phyloP scores from a whole-genome alignment of 228 moss, liverwort and hornwort genomes.

The Sphagnum fallax region DNA sequence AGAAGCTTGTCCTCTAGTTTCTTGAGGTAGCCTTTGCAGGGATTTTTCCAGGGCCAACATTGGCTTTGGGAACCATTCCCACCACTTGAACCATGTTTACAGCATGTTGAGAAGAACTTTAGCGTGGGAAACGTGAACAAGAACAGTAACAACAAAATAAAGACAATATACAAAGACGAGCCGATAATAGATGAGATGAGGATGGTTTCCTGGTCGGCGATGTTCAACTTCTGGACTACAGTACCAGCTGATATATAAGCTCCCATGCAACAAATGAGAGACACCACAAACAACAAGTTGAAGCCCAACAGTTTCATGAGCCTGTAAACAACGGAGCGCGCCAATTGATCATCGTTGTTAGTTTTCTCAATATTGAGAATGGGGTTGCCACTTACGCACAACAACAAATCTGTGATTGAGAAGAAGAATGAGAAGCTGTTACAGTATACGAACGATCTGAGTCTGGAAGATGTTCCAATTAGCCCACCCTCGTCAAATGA shows the following conservation, averaged over 20 bases:
- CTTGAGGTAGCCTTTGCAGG: too few species aligned
- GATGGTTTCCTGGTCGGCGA: not conserved
- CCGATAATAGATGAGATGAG: conserved; percentile 3
- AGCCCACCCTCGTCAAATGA: conserved; percentile 11
- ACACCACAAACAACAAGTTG: not conserved
- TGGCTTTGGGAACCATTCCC: too few species aligned
- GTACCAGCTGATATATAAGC: conserved; percentile 29
- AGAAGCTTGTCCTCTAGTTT: too few species aligned
- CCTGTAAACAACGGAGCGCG: conserved; percentile 44
- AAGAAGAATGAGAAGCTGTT: conserved; percentile 57
- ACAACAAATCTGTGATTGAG: conserved; percentile 42
- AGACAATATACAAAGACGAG: conserved; percentile 26
- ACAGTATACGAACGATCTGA: conserved; percentile 42
- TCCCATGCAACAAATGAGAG: conserved; percentile 27
- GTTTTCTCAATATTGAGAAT: conserved; percentile 30
- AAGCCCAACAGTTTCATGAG: conserved; percentile 29
- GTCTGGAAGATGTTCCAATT: conserved; percentile 6
- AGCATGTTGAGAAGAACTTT: too few species aligned
- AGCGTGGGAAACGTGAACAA: too few species aligned
- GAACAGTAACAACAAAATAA: conserved; percentile 34
- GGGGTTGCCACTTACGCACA: conserved; percentile 46
- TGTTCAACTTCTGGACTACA: conserved; percentile 9
- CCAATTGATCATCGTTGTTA: conserved; percentile 23
- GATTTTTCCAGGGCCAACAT: too few species aligned
- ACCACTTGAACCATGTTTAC: too few species aligned